A percentile compares a stretch with the other conserved stretches of the same genome.
Conservation (phyloP, 2,329 filamentous ascomycete genomes). For the Xylaria sp. region DNA sequence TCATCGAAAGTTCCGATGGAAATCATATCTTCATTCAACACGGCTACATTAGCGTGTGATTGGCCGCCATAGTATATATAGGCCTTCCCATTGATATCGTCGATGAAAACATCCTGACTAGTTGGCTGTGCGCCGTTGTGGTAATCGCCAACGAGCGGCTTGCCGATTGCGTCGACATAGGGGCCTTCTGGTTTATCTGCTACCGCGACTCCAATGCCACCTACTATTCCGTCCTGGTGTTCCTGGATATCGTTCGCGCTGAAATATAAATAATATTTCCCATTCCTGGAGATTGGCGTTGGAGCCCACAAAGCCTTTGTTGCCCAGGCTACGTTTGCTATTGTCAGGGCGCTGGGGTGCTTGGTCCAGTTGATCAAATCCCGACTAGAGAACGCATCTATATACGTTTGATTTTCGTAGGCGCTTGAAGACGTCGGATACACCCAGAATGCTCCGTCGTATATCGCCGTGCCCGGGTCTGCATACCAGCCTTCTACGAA, state of each 20-base stretch:
- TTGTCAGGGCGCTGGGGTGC: constrained; percentile 50
- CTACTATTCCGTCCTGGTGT: constrained; percentile 36
- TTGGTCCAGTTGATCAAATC: constrained; percentile 57
- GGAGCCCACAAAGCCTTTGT: constrained; percentile 54
- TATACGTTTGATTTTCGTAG: constrained; percentile 53
- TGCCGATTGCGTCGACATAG: constrained; percentile 48
- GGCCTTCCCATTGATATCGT: constrained; percentile 44
- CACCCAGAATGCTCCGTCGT: constrained; percentile 52
- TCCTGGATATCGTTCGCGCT: constrained; percentile 53
- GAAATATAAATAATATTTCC: constrained; percentile 56
- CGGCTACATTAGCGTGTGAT: constrained; percentile 48
- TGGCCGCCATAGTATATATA: constrained; percentile 53
- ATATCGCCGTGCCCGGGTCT: constrained; percentile 54
- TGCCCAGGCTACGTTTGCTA: constrained; percentile 48
- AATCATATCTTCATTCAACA: constrained; percentile 50
- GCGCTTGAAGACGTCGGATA: constrained; percentile 52
- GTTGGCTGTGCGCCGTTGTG: constrained; percentile 54
- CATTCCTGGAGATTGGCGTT: constrained; percentile 48
- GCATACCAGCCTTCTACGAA: constrained; percentile 57
- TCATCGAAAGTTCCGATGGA: constrained; percentile 48
- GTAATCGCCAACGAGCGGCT: constrained; percentile 49
- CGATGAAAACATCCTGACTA: constrained; percentile 51
- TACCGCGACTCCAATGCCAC: constrained; percentile 50
- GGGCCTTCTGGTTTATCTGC: constrained; percentile 46
- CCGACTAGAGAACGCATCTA: constrained; percentile 56